Base-by-base conservation (phyloP, 176 grass and related monocot genomes). In the Olyra latifolia region DNA sequence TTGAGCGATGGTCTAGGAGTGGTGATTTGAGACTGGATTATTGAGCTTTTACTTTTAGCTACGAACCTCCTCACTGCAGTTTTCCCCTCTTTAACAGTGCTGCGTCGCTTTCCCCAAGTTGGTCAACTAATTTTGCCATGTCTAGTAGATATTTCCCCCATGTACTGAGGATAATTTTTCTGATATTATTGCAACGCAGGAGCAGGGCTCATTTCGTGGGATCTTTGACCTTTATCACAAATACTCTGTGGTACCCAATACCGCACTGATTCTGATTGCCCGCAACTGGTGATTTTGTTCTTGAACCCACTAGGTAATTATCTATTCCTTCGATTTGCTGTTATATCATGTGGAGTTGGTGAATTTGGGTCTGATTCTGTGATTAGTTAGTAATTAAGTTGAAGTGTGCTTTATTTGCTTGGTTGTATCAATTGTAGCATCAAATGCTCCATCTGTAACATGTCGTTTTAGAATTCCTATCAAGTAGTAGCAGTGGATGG, bases 121-220 rank as follows among this genome's bases (percentile, higher is more conserved):
- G 13, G 29, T 76, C n/a, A 69, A 74, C 61, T 65, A 75, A 45
- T 85, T 28, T 20, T 73, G 68, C 9, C 8, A 12, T 17, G 58
- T 28, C 66, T n/a, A 84, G 10, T 75, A 79, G 68, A 61, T 79
- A 73, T 83, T 83, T 64, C 63, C 16, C 62, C 44, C 53, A 67
- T 67, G 46, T 67, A 25, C 52, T 49, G 54, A 27, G 4, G 66
- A 6, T 40, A 28, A 32, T 68, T 62, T 64, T 60, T 69, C 44
- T 80, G 73, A 35, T 84, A 20, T 81, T 76, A 44, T 4, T 64
- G 41, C 24, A 41, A 41, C 62, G 77, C 82, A 81, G 82, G 82
- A 48, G 82, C 52, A 72, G 71, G 8, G 47, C 81, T 71, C 63
- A 12, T 40, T 77, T 57, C 0, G 40, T 58, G 12, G 48, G 8